A percentile compares a stretch with the other conserved stretches of the same genome.
Conservation (phyloP, 2,329 filamentous ascomycete species). For the Botrytis medusae region DNA sequence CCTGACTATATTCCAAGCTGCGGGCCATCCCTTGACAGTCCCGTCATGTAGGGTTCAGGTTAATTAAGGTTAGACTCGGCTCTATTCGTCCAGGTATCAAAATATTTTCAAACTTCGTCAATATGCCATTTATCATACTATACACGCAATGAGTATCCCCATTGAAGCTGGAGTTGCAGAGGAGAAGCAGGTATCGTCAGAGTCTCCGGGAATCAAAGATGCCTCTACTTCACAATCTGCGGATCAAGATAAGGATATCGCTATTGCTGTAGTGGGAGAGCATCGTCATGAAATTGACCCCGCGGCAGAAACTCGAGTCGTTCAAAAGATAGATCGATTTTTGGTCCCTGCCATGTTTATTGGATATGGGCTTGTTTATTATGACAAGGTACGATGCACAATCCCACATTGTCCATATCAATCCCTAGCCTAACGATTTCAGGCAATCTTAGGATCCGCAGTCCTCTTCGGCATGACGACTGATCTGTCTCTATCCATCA, state of each 20-base stretch:
- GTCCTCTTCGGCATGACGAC: conserved; percentile 74
- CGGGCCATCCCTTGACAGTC: background rate
- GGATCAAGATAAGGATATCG: conserved; percentile 34
- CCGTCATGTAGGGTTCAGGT: background rate
- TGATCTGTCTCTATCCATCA: conserved; percentile 61
- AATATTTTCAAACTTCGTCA: background rate
- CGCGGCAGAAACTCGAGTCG: conserved; percentile 53
- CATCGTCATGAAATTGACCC: conserved; percentile 46
- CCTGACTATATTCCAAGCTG: background rate
- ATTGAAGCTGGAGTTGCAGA: background rate
- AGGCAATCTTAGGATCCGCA: conserved; percentile 72
- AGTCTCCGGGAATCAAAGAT: background rate
- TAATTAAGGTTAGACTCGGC: background rate
- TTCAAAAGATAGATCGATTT: conserved; percentile 66
- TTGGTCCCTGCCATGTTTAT: conserved; percentile 67
- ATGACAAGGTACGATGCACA: conserved; percentile 57
- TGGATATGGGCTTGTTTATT: conserved; percentile 67
- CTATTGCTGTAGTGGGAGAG: conserved; percentile 37
- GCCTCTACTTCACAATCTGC: background rate
- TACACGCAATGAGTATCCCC: background rate
- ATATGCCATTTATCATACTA: background rate
- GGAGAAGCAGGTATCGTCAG: background rate
- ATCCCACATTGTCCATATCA: background rate
- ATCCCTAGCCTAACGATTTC: background rate
- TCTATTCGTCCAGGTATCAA: background rate